Base-by-base conservation (phyloP, 2,329 filamentous ascomycete genomes). In the Knoxdaviesia proteae region DNA sequence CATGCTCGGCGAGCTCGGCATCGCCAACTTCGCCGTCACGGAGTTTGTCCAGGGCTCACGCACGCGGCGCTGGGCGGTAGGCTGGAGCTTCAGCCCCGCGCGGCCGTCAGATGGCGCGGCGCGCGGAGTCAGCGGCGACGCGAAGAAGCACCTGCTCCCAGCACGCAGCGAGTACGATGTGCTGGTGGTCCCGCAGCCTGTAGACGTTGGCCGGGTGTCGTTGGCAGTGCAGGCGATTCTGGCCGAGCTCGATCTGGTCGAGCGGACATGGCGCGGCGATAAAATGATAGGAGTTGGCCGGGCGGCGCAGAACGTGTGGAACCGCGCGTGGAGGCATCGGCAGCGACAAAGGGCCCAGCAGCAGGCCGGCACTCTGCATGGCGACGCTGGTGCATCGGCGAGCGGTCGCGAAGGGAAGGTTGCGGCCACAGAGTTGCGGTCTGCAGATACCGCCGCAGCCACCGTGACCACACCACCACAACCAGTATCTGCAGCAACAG, bases 41-140 rank as follows among this genome's bases (percentile, higher is more conserved):
- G 76, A 81, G 47, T 79, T 96, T 49, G 65, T 84, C 0, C 83
- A 88, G 45, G 83, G 82, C 0, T 74, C 61, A 39, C 80, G 76
- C 54, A 96, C 90, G 32, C 74, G 77, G 42, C 66, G 90, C 11
- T 96, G 88, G 87, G 84, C 77, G 1, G 60, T 96, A 3, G 90
- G 71, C 0, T 98, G 90, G 90, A 92, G 81, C 51, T 94, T 84
- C 60, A 61, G 63, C 2, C 64, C 71, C 42, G 63, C 72, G 53
- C 66, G 87, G 39, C 84, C 87, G 3, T 56, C 62, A 5, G 56
- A 64, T 44, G 50, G 54, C 37, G 57, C 65, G 36, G 62, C 66
- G 29, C 53, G 69, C 39, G 65, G 64, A 0, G 56, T 65, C 42
- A 60, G 59, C 42, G 57, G 61, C 3, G 52, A 56, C 0, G 38